A percentile compares a stretch with the other conserved stretches of the same genome.
Evolutionary conservation across 2,329 filamentous ascomycete genomes (phyloP).

Genomic region (Trichoderma sp.): DNA sequence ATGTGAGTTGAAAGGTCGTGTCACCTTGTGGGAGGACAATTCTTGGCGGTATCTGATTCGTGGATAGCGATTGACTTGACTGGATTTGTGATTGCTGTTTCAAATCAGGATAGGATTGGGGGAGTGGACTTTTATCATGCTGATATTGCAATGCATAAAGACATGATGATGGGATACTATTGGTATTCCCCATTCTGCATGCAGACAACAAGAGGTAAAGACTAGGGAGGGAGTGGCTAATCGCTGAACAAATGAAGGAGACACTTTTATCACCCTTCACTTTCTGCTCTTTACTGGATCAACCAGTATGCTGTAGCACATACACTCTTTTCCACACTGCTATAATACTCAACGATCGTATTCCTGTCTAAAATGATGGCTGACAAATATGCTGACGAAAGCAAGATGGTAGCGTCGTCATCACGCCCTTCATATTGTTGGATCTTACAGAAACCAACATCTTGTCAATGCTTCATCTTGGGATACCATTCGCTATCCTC

Average conservation of each 20-base stretch:
- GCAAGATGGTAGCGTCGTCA: not conserved
- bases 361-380: fast-evolving
- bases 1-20: not conserved
- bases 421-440: not conserved
- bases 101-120: not conserved
- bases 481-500: not conserved
- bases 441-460: not conserved
- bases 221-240: not conserved
- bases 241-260: not conserved
- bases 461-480: fast-evolving
- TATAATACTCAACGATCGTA: not conserved
- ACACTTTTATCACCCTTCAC: not conserved
- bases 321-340: not conserved
- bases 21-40: not conserved
- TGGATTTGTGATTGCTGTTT: not conserved
- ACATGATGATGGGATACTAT: not conserved
- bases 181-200: not conserved
- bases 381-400: not conserved
- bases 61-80: not conserved
- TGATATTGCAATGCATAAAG: not conserved
- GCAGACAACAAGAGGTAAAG: not conserved
- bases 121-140: no score
- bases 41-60: not conserved
- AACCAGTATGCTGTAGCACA: not conserved
- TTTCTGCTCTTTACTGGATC: fast-evolving